phyloP scores from a whole-genome alignment of 352 stramenopile genomes.

The Lagenidium giganteum region DNA sequence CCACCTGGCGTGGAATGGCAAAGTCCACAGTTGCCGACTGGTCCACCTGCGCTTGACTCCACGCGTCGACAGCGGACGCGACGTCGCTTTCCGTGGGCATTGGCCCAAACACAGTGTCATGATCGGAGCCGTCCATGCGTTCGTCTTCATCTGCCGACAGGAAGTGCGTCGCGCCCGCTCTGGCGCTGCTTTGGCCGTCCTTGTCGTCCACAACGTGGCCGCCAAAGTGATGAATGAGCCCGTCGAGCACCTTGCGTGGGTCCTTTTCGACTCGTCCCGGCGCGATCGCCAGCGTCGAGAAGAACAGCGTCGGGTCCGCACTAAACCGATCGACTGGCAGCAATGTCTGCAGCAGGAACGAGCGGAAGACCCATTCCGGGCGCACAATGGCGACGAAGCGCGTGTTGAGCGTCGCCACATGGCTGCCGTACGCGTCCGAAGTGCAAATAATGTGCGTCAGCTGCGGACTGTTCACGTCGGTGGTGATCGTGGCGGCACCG shows the following conservation, averaged over 20 bases:
- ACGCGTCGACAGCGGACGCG: conserved; percentile 27
- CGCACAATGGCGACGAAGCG: conserved; percentile 72
- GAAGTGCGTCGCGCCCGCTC: conserved; percentile 67
- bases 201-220: conserved; percentile 66
- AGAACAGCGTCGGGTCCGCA: conserved; percentile 67
- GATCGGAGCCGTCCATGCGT: too few species aligned
- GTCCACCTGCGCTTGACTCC: conserved; percentile 34
- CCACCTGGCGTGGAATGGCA: conserved; percentile 46
- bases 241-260: conserved; percentile 71
- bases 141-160: conserved; percentile 59
- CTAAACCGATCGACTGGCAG: conserved; percentile 72
- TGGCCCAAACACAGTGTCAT: too few species aligned
- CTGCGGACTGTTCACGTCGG: conserved; percentile 15
- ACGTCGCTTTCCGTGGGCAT: conserved; percentile 45
- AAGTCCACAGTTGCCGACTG: conserved; percentile 29
- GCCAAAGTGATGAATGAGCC: conserved; percentile 77
- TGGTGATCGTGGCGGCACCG: conserved; percentile 42
- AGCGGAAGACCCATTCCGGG: conserved; percentile 76
- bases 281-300: conserved; percentile 71
- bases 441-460: conserved; percentile 78
- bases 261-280: conserved; percentile 73
- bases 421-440: conserved; percentile 39
- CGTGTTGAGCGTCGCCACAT: conserved; percentile 42
- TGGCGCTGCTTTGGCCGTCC: too few species aligned
- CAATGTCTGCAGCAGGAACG: conserved; percentile 56